A percentile compares a stretch with the other conserved stretches of the same genome.
Conservation (phyloP, 352 stramenopile species). For the Elongisporangium prolatum region DNA sequence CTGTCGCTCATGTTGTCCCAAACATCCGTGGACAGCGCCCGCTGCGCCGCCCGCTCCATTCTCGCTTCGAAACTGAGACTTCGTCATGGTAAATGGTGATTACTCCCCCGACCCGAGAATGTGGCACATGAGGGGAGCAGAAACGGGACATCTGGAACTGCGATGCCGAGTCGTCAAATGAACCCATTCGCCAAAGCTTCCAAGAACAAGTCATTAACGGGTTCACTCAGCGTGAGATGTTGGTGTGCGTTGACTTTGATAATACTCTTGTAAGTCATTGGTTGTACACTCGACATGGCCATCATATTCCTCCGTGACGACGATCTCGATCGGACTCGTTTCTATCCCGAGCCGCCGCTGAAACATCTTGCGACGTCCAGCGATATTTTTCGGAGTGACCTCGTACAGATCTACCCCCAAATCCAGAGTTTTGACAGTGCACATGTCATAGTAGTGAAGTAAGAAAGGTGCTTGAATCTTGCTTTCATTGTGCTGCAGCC, state of each 20-base stretch:
- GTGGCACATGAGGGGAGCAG: background rate
- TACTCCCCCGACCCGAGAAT: background rate
- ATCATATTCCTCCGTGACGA: background rate
- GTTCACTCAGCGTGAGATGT: background rate
- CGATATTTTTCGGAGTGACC: constrained; percentile 49
- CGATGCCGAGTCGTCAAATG: background rate
- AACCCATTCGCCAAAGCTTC: too few relatives aligned
- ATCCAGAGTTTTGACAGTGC: constrained; percentile 40
- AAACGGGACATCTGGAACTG: background rate
- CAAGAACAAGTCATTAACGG: too few relatives aligned
- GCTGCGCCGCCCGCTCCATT: background rate
- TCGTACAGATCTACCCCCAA: constrained; percentile 61
- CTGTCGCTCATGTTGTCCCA: background rate
- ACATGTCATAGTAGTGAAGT: constrained; percentile 44
- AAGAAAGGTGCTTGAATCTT: constrained; percentile 36
- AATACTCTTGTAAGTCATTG: background rate
- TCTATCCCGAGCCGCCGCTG: constrained; percentile 23
- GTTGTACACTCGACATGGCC: background rate
- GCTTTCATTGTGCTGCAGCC: constrained; percentile 21
- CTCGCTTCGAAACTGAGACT: background rate
- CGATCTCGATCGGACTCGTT: background rate
- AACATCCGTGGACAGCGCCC: background rate
- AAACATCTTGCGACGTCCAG: constrained; percentile 49
- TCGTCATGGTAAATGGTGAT: background rate
- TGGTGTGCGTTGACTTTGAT: background rate